Percentiles rank a stretch among this genome's conserved stretches.
phyloP scores from a whole-genome alignment of 2,329 filamentous ascomycete species.

The Pleurostoma richardsiae region DNA sequence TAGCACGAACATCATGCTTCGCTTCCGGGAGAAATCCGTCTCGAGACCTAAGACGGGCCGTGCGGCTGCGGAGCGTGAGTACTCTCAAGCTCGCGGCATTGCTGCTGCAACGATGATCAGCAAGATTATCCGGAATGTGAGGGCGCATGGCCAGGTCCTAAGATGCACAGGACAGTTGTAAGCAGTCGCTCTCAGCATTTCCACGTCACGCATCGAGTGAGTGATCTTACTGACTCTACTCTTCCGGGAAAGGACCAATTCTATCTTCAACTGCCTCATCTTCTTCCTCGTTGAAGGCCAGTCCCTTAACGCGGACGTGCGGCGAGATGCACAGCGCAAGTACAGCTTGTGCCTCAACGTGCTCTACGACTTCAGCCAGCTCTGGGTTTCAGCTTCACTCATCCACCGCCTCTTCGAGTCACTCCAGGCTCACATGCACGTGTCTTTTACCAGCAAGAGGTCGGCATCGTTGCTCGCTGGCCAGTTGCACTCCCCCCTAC shows the following conservation, averaged over 20 bases:
- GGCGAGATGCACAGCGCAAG: slow-evolving; percentile 8
- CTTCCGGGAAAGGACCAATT: slow-evolving; percentile 3
- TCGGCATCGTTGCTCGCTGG: neutral
- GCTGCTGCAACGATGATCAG: slow-evolving; percentile 10
- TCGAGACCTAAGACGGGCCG: slow-evolving; percentile 2
- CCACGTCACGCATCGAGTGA: neutral
- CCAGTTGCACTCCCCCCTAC: neutral
- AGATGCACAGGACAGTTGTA: slow-evolving; percentile 9
- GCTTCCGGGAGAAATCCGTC: slow-evolving; percentile 9
- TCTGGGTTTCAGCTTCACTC: slow-evolving; percentile 9
- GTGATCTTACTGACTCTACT: neutral
- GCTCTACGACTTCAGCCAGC: slow-evolving; percentile 10
- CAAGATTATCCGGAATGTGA: slow-evolving; percentile 9
- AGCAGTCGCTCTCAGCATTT: neutral
- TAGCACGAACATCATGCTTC: slow-evolving; percentile 10
- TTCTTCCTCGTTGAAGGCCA: slow-evolving; percentile 10
- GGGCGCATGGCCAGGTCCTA: slow-evolving; percentile 7
- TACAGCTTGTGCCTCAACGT: slow-evolving; percentile 8
- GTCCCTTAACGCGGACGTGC: slow-evolving; percentile 1
- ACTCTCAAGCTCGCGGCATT: slow-evolving; percentile 7
- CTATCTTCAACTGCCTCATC: slow-evolving; percentile 9
- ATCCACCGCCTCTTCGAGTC: slow-evolving; percentile 8
- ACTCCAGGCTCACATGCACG: slow-evolving; percentile 4
- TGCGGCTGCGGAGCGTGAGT: slow-evolving; percentile 1
- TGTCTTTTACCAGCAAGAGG: neutral